Base-by-base conservation (phyloP, 768 basidiomycete genomes). In the Sarcomyxa edulis region DNA sequence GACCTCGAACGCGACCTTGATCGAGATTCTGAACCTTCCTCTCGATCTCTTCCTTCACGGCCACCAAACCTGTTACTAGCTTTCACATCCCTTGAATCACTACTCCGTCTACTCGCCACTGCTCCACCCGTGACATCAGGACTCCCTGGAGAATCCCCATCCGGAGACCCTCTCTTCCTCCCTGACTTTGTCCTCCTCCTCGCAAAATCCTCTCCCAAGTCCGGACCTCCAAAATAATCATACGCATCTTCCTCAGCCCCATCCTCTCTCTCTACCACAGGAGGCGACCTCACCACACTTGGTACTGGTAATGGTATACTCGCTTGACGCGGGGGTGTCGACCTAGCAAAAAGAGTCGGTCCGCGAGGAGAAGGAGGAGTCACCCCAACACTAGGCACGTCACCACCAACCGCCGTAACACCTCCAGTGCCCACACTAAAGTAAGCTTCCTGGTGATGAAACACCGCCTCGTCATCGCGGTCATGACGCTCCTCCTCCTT, bases 171-270 rank as follows among this genome's bases (percentile, higher is more conserved):
- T 24, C 24, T 33, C 38, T 34, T 46, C 39, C 41, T 40, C 40
- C 40, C 32, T n/a, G 49, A 48, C n/a, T 33, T 43, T 23, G 40
- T 38, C 9, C 56, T 49, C 35, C 55, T 48, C 32, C 51, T 47
- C 49, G 56, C 51, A 40, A 64, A 72, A 43, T 73, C 75, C 37
- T 72, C 72, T 3, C 72, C 74, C 10, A 78, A 61, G 51, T 78
- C 75, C 7, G 78, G 70, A 2, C 73, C 77, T 7, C 60, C 71
- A 47, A 81, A 80, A 56, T 77, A 76, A 49, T 81, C 77, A 47
- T 73, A 75, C 11, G 73, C 72, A 45, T 66, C 65, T 26, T 57
- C 56, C 20, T 59, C 58, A 1, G 49, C 54, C 7, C 42, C 40
- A 24, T 37, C 20, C 16, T 28, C 34, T 30, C 21, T 44, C 32